Evolutionary conservation across 2,329 filamentous ascomycete species (phyloP).

Genomic region (Colletotrichum truncatum): DNA sequence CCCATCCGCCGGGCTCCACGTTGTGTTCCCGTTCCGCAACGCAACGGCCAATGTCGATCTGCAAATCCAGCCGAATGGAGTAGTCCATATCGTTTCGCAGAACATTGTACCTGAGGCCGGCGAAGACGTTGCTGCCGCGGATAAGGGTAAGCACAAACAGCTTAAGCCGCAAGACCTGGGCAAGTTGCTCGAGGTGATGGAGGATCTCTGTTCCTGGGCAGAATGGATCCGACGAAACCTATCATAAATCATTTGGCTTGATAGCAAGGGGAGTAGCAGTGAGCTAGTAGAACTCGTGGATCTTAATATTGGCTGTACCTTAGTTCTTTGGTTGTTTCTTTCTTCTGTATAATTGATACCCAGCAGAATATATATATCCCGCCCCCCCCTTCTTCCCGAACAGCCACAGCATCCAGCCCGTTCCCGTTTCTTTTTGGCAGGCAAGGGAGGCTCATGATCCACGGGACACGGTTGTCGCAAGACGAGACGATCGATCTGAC

Average conservation of each 20-base stretch:
- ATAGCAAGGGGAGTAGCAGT: background rate
- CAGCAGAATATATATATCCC: constrained; percentile 5
- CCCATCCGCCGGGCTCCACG: constrained; percentile 57
- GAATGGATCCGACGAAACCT: constrained; percentile 57
- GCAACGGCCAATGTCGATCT: constrained; percentile 63
- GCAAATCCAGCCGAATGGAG: constrained; percentile 67
- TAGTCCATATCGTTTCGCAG: constrained; percentile 66
- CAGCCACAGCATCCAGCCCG: too few species aligned
- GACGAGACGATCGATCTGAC: background rate
- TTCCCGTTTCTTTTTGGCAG: background rate
- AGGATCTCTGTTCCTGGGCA: constrained; percentile 62
- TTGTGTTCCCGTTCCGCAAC: constrained; percentile 62
- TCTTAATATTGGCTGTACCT: background rate
- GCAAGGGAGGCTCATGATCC: too few species aligned
- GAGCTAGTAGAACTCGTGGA: background rate
- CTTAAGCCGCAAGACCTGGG: constrained; percentile 54
- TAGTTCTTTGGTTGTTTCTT: constrained; percentile 3
- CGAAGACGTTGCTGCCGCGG: constrained; percentile 26
- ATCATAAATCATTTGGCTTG: background rate
- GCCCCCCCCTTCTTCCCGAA: too few species aligned
- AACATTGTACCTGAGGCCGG: constrained; percentile 53
- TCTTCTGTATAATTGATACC: constrained; percentile 31
- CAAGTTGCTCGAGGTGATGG: constrained; percentile 56
- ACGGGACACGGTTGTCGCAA: too few species aligned
- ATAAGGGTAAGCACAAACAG: constrained; percentile 41